Percentiles rank a stretch among this genome's conserved stretches.
These are phyloP conservation scores for Stentor roeselii DNA, from an alignment of 73 alveolate species.

Conservation along the genomic window DNA sequence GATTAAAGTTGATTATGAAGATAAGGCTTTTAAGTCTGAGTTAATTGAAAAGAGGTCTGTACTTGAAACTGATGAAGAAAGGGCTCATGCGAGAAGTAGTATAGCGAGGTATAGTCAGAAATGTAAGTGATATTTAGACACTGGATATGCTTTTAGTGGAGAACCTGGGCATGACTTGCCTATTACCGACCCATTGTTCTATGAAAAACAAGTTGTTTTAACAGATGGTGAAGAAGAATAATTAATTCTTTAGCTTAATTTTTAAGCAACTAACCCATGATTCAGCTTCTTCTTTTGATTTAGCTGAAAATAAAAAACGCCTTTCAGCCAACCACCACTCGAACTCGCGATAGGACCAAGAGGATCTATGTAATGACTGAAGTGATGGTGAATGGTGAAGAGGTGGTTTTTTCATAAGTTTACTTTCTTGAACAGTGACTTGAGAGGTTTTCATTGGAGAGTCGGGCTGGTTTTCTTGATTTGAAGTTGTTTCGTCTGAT, in stretches of 20 bases:
- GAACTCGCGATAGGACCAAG: background rate
- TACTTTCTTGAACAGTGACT: no score
- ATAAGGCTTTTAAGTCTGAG: background rate
- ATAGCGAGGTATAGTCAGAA: background rate
- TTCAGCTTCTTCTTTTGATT: no score
- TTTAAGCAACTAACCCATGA: no score
- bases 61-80: background rate
- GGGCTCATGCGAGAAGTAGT: background rate
- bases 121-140: slow-evolving; percentile 27
- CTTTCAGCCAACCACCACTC: background rate
- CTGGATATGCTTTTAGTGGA: slow-evolving; percentile 61
- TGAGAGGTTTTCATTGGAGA: background rate
- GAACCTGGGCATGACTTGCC: slow-evolving; percentile 64
- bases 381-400: no score
- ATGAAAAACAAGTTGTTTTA: background rate
- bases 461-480: background rate
- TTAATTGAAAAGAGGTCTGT: background rate
- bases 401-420: no score
- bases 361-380: no score
- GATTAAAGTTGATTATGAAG: background rate
- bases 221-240: background rate
- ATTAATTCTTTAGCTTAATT: no score
- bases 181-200: slow-evolving; percentile 35
- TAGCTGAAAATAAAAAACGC: background rate
- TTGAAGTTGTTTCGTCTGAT: background rate